Conservation (phyloP, 2,329 filamentous ascomycete genomes). For the Botrytis byssoidea region DNA sequence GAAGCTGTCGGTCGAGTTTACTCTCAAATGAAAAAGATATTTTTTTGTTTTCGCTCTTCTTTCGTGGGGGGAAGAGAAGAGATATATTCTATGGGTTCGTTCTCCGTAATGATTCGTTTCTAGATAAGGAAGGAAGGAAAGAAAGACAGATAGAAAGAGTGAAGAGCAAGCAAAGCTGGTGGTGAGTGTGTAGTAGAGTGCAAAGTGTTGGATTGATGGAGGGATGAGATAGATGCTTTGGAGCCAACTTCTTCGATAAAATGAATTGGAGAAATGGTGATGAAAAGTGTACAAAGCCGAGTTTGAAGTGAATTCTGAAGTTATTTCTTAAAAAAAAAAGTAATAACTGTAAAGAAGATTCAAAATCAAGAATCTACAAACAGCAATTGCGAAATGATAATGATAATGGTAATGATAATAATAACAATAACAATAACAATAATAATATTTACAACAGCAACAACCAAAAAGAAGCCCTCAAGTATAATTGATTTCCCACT, state of each 20-base stretch:
- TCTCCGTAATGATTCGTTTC: not conserved
- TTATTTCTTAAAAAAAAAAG: not conserved
- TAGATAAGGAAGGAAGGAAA: not conserved
- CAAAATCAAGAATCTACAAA: not conserved
- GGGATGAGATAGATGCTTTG: not conserved
- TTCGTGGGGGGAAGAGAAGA: too few species aligned
- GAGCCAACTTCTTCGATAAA: not conserved
- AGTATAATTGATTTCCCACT: slow-evolving; percentile 4
- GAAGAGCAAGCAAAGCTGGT: not conserved
- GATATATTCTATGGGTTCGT: not conserved
- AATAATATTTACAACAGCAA: not conserved
- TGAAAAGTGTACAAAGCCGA: not conserved
- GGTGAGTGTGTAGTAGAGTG: not conserved
- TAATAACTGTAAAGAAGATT: not conserved
- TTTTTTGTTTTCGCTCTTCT: not conserved
- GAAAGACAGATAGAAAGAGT: not conserved
- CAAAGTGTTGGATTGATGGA: not conserved
- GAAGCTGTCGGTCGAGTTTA: slow-evolving; percentile 3
- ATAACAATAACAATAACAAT: not conserved
- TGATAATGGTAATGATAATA: not conserved
- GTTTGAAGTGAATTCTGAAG: not conserved
- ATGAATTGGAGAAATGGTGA: not conserved
- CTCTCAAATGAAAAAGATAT: not conserved
- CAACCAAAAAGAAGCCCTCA: not conserved
- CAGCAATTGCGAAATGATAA: not conserved